phyloP scores from a whole-genome alignment of 371 early-diverging fungal species.

The Dinochytrium kinnereticum region DNA sequence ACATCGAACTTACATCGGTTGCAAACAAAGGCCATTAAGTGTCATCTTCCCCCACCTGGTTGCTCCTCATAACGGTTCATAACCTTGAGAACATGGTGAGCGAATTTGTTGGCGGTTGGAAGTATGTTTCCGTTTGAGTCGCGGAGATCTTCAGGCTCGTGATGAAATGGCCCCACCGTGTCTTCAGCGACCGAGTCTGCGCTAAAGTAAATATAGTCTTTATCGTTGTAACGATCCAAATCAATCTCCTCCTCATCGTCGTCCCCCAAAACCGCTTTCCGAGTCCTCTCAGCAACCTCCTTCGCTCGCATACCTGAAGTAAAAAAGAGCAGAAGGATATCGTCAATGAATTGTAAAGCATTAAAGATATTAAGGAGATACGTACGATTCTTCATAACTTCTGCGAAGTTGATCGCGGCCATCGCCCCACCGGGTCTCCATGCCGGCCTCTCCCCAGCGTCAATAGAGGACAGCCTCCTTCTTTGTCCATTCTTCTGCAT shows the following conservation, averaged over 20 bases:
- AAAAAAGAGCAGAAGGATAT: too few relatives aligned
- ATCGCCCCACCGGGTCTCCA: constrained; percentile 13
- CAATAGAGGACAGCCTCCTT: background rate
- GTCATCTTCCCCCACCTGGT: background rate
- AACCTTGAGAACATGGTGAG: constrained; percentile 13
- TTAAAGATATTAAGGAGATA: background rate
- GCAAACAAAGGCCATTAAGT: background rate
- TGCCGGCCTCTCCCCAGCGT: background rate
- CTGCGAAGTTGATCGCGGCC: background rate
- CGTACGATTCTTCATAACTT: constrained; percentile 24
- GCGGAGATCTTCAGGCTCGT: background rate
- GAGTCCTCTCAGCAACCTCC: constrained; percentile 29
- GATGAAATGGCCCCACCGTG: constrained; percentile 9
- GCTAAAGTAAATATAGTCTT: constrained; percentile 2
- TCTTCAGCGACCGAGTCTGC: constrained; percentile 12
- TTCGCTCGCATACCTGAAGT: constrained; percentile 27
- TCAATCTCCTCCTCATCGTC: constrained; percentile 20
- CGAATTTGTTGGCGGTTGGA: constrained; percentile 9
- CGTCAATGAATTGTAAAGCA: too few relatives aligned
- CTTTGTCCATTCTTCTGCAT: too few relatives aligned
- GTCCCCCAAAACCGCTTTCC: constrained; percentile 15
- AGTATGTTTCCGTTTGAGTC: constrained; percentile 8
- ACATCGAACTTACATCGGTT: background rate
- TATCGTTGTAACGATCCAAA: background rate
- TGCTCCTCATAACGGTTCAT: constrained; percentile 3